Evolutionary conservation across 1,284 basidiomycete species (phyloP).

Genomic region (Puccinia horiana): DNA sequence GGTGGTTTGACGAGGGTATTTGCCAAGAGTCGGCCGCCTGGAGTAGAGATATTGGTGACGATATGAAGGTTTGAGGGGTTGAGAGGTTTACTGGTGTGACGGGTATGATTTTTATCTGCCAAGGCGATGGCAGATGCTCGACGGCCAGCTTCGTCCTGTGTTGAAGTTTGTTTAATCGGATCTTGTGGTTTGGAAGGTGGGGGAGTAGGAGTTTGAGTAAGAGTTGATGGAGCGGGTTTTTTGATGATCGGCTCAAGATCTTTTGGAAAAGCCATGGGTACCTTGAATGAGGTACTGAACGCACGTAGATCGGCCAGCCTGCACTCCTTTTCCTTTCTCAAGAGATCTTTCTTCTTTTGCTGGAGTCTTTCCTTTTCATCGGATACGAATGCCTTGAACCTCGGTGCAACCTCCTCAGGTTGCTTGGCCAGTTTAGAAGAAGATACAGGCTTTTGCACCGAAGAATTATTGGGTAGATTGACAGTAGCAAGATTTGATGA

Average conservation of each 20-base stretch:
- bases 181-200: not conserved
- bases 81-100: slow-evolving; percentile 50
- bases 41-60: slow-evolving; percentile 14
- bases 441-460: slow-evolving; percentile 40
- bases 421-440: slow-evolving; percentile 7
- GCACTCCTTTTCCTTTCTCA: slow-evolving; percentile 90
- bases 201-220: slow-evolving; percentile 25
- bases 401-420: slow-evolving; percentile 54
- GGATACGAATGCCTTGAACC: slow-evolving; percentile 83
- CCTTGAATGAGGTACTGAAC: slow-evolving; percentile 92
- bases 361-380: slow-evolving; percentile 82
- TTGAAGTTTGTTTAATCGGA: slow-evolving; percentile 63
- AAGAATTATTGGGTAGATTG: slow-evolving; percentile 24
- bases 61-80: slow-evolving; percentile 48
- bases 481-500: slow-evolving; percentile 48
- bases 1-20: slow-evolving; percentile 52
- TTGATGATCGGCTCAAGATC: slow-evolving; percentile 83
- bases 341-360: slow-evolving; percentile 83
- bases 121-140: slow-evolving; percentile 70
- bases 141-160: slow-evolving; percentile 77
- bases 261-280: slow-evolving; percentile 81
- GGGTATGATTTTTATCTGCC: slow-evolving; percentile 69
- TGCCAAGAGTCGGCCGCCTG: slow-evolving; percentile 47
- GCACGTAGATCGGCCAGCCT: slow-evolving; percentile 85
- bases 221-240: slow-evolving; percentile 52